These are phyloP conservation scores for Exophiala mesophila DNA, from an alignment of 2,329 filamentous ascomycete species.

Conservation along the genomic window DNA sequence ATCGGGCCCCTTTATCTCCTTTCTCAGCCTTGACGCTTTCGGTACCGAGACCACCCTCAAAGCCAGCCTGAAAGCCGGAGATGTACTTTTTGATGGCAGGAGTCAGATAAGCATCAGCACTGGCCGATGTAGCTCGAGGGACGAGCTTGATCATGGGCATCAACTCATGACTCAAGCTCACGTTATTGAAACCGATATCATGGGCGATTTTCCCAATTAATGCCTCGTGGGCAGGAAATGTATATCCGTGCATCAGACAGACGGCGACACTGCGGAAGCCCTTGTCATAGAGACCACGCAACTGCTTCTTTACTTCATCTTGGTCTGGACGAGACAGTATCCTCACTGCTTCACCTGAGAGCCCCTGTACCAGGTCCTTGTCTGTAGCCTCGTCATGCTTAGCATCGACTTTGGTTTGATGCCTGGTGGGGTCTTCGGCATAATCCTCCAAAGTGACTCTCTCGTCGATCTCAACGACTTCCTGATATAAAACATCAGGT, in stretches of 20 bases:
- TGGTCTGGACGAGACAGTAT: constrained; percentile 59
- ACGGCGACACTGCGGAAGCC: constrained; percentile 81
- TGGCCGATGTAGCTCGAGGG: constrained; percentile 68
- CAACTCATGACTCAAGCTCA: constrained; percentile 73
- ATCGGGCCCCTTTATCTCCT: constrained; percentile 66
- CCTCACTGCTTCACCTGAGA: constrained; percentile 70
- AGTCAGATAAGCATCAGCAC: constrained; percentile 74
- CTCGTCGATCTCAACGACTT: constrained; percentile 85
- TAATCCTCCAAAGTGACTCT: constrained; percentile 88
- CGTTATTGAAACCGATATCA: constrained; percentile 77
- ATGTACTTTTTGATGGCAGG: constrained; percentile 75
- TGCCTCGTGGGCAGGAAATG: constrained; percentile 80
- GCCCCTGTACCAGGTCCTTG: constrained; percentile 56
- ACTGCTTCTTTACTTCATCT: constrained; percentile 51
- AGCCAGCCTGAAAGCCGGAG: constrained; percentile 71
- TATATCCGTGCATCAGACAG: constrained; percentile 88
- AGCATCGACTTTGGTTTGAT: constrained; percentile 51
- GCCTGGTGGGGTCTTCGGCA: constrained; percentile 73
- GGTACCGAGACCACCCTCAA: constrained; percentile 72
- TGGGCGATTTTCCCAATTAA: constrained; percentile 69
- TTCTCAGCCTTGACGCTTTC: constrained; percentile 64
- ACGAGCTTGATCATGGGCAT: constrained; percentile 89
- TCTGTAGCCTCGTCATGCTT: constrained; percentile 43
- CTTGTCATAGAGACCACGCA: constrained; percentile 62
- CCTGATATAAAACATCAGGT: constrained; percentile 79